Conservation (phyloP, 306 rosid species). For the Hippophae tibetana region DNA sequence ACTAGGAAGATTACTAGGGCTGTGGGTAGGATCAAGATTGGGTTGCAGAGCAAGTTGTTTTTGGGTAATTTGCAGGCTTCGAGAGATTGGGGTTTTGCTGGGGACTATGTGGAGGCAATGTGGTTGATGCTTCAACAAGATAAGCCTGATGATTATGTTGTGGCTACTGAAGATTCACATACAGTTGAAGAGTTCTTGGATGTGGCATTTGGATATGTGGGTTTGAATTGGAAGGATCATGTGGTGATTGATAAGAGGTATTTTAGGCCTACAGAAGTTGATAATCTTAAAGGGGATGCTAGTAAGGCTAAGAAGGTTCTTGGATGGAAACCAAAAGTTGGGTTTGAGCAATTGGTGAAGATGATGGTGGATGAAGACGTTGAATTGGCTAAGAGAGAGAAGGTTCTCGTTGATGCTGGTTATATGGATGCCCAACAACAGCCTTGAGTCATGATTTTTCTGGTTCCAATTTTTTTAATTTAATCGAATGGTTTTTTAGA, state of each 20-base stretch:
- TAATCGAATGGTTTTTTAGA: no score
- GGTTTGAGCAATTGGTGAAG: constrained; percentile 71
- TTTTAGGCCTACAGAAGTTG: constrained; percentile 82
- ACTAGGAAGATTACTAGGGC: constrained; percentile 91
- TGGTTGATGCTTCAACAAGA: constrained; percentile 99
- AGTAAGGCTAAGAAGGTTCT: constrained; percentile 68
- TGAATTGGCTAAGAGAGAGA: constrained; percentile 83
- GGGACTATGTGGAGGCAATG: constrained; percentile 96
- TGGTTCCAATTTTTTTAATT: not conserved
- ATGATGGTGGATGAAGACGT: constrained; percentile 97
- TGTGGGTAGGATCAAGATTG: constrained; percentile 87
- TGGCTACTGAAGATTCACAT: constrained; percentile 92
- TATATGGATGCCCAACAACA: constrained; percentile 98
- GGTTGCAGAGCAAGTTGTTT: constrained; percentile 77
- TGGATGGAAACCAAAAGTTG: constrained; percentile 93
- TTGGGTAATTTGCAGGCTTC: constrained; percentile 79
- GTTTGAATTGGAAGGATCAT: constrained; percentile 77
- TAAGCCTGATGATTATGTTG: constrained; percentile 85
- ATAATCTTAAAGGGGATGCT: constrained; percentile 83
- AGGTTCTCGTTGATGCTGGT: constrained; percentile 98
- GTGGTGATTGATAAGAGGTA: constrained; percentile 83
- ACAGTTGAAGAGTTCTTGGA: constrained; percentile 87
- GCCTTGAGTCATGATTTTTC: constrained; percentile 33
- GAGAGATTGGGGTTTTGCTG: constrained; percentile 97
- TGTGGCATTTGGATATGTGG: constrained; percentile 78